phyloP scores from a whole-genome alignment of 192 early-diverging fungal genomes.

The Obelidium mucronatum region DNA sequence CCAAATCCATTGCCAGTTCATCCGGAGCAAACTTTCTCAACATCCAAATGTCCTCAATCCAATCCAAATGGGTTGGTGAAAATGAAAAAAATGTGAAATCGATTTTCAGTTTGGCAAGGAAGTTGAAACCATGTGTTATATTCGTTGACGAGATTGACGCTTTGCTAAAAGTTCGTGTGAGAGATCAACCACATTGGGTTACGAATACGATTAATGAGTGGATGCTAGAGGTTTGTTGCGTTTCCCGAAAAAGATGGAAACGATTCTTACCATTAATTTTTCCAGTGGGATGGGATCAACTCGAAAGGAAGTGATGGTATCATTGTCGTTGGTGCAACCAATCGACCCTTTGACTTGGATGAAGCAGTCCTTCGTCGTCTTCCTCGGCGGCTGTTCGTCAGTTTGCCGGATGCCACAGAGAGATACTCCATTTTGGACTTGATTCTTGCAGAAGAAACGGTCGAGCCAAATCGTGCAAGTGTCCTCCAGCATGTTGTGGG shows the following conservation, averaged over 20 bases:
- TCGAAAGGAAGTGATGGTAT: conserved; percentile 37
- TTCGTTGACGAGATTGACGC: conserved; percentile 99
- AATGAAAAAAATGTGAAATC: conserved; percentile 92
- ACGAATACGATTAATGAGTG: conserved; percentile 87
- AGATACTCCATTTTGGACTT: conserved; percentile 74
- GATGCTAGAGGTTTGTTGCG: too few species aligned
- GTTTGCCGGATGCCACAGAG: conserved; percentile 75
- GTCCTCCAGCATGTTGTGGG: conserved; percentile 65
- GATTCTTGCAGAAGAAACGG: conserved; percentile 74
- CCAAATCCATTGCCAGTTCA: conserved; percentile 94
- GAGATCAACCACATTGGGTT: conserved; percentile 40
- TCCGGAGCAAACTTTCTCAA: conserved; percentile 97
- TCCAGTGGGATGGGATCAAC: conserved; percentile 82
- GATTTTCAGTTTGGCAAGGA: conserved; percentile 90
- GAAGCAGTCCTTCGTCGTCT: conserved; percentile 88
- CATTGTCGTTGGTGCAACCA: conserved; percentile 75
- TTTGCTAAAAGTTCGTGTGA: conserved; percentile 62
- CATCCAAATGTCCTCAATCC: conserved; percentile 93
- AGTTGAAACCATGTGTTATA: conserved; percentile 93
- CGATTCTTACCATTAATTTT: too few species aligned
- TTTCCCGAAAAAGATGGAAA: too few species aligned
- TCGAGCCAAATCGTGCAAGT: conserved; percentile 47
- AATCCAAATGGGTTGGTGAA: conserved; percentile 93
- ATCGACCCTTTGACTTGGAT: conserved; percentile 91
- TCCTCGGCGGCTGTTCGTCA: conserved; percentile 86